Conservation (phyloP, 108 stramenopile species). For the Pseudonitzschia multiseries region DNA sequence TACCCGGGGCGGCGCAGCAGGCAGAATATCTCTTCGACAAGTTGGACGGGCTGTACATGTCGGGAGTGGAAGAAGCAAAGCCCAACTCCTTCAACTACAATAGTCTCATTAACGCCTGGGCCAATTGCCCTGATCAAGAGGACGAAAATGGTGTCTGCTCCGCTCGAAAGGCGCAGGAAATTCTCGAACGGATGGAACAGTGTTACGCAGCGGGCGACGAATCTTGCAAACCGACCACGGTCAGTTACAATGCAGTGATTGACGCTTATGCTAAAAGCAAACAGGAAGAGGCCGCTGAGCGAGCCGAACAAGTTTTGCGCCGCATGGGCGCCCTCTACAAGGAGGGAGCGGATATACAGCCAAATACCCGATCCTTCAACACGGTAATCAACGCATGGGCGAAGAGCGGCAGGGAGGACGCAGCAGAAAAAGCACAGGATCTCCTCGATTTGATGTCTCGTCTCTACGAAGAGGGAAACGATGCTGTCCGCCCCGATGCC, state of each 20-base stretch:
- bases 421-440: constrained; percentile 51
- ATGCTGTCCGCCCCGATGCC: constrained; percentile 61
- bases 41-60: constrained; percentile 38
- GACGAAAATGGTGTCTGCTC: constrained; percentile 40
- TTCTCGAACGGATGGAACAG: constrained; percentile 67
- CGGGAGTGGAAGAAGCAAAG: constrained; percentile 39
- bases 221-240: constrained; percentile 61
- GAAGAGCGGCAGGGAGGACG: constrained; percentile 52
- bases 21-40: constrained; percentile 48
- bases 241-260: constrained; percentile 63
- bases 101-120: constrained; percentile 62
- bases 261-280: constrained; percentile 61
- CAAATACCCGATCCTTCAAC: constrained; percentile 63
- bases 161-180: constrained; percentile 58
- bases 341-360: constrained; percentile 53
- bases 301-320: constrained; percentile 63
- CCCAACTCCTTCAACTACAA: constrained; percentile 67
- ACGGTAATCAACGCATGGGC: constrained; percentile 58
- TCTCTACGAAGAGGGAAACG: constrained; percentile 39
- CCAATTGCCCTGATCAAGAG: constrained; percentile 34
- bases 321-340: constrained; percentile 61
- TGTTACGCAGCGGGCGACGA: constrained; percentile 43
- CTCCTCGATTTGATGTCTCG: constrained; percentile 57
- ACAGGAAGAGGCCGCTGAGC: constrained; percentile 46
- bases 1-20: constrained; percentile 53